These are phyloP conservation scores for Ambrosiella cleistominuta DNA, from an alignment of 2,329 filamentous ascomycete genomes.

Conservation along the genomic window DNA sequence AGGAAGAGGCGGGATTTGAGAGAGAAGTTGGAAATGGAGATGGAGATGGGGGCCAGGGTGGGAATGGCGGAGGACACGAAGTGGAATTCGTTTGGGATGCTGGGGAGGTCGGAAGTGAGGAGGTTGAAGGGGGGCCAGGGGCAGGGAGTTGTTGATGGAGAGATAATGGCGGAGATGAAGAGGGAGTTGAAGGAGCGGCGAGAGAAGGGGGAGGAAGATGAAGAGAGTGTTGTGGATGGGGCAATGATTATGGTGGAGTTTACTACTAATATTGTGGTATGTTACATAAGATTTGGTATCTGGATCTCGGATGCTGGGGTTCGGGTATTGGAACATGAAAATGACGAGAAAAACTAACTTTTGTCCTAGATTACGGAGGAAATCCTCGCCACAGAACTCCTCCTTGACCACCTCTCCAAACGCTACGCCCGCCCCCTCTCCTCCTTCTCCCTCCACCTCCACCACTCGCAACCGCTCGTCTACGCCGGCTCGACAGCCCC, in stretches of 20 bases:
- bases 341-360: no score
- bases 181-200: no score
- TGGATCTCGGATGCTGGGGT: no score
- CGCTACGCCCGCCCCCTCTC: slow-evolving; percentile 59
- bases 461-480: slow-evolving; percentile 57
- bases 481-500: slow-evolving; percentile 61
- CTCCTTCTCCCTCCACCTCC: slow-evolving; percentile 58
- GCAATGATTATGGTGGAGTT: no score
- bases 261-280: no score
- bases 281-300: no score
- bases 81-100: background rate
- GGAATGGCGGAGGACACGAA: background rate
- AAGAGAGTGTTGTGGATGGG: no score
- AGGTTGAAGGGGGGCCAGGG: background rate
- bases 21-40: background rate
- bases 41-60: background rate
- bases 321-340: no score
- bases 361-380: slow-evolving; percentile 50
- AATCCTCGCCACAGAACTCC: slow-evolving; percentile 53
- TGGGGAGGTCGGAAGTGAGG: background rate
- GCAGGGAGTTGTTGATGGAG: no score
- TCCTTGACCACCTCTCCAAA: slow-evolving; percentile 54
- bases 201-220: no score
- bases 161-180: no score
- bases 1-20: background rate